Percentiles rank a stretch among this genome's conserved stretches.
These are phyloP conservation scores for Penicillium sp. DNA, from an alignment of 2,329 filamentous ascomycete species.

Conservation along the genomic window DNA sequence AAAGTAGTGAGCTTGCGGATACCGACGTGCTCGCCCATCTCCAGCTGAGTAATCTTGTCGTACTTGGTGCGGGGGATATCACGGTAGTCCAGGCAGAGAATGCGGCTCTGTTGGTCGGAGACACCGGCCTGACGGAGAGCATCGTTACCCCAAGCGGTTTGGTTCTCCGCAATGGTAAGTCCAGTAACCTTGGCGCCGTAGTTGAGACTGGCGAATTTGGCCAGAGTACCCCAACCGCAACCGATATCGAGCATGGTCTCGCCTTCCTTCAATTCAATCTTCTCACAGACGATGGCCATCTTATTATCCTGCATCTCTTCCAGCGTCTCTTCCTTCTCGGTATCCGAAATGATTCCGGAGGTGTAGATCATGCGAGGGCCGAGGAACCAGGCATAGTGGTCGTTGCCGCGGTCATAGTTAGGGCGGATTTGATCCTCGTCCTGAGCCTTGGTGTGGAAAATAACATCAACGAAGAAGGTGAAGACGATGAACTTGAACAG, in stretches of 20 bases:
- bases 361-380: constrained; percentile 43
- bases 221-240: constrained; percentile 89
- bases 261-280: constrained; percentile 75
- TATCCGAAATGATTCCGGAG: constrained; percentile 36
- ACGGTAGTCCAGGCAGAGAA: constrained; percentile 91
- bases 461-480: constrained; percentile 31
- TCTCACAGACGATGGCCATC: constrained; percentile 84
- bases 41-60: constrained; percentile 87
- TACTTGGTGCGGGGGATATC: constrained; percentile 80
- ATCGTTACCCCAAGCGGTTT: constrained; percentile 87
- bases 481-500: constrained; percentile 38
- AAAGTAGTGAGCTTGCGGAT: constrained; percentile 78
- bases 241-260: constrained; percentile 85
- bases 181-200: constrained; percentile 72
- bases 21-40: constrained; percentile 95
- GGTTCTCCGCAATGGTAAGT: constrained; percentile 84
- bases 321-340: constrained; percentile 33
- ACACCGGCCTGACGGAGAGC: constrained; percentile 77
- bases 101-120: constrained; percentile 77
- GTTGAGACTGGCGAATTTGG: constrained; percentile 82
- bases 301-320: constrained; percentile 75
- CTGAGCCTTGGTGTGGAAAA: constrained; percentile 34
- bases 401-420: constrained; percentile 39
- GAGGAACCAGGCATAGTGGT: constrained; percentile 40
- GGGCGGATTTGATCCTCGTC: constrained; percentile 39